Percentiles rank a stretch among this genome's conserved stretches.
Evolutionary conservation across 176 grass and related monocot genomes (phyloP).

Genomic region (Aegilops longissima): DNA sequence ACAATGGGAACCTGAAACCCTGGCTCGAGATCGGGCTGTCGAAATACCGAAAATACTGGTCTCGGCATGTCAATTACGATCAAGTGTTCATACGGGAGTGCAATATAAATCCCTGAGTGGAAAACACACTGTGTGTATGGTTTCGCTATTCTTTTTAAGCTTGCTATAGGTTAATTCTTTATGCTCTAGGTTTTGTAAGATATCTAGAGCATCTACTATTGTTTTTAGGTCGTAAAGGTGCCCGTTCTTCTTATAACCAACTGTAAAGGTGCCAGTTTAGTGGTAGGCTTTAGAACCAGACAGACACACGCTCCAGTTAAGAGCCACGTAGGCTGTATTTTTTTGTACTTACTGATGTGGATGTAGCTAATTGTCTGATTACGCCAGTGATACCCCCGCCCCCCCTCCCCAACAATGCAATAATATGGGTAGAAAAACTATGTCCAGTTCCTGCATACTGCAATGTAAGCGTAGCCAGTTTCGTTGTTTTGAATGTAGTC

Average conservation of each 20-base stretch:
- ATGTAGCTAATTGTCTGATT: background rate
- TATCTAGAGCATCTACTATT: slow-evolving; percentile 40
- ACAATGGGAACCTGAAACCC: slow-evolving; percentile 93
- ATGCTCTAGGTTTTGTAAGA: slow-evolving; percentile 45
- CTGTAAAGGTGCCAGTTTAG: slow-evolving; percentile 39
- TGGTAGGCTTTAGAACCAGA: slow-evolving; percentile 34
- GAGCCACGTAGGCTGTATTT: background rate
- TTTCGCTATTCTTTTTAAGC: background rate
- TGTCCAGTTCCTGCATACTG: too few species aligned
- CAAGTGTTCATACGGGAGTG: slow-evolving; percentile 74
- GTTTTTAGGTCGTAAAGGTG: slow-evolving; percentile 37
- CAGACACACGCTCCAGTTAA: background rate
- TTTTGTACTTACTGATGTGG: slow-evolving; percentile 17
- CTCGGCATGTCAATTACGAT: slow-evolving; percentile 52
- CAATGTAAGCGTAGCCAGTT: too few species aligned
- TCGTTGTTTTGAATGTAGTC: too few species aligned
- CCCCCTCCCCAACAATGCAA: too few species aligned
- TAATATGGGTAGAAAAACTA: too few species aligned
- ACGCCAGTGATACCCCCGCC: too few species aligned
- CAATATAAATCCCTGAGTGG: slow-evolving; percentile 66
- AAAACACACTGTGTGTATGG: background rate
- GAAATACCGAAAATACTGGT: slow-evolving; percentile 86
- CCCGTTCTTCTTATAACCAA: background rate
- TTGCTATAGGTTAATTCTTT: slow-evolving; percentile 57
- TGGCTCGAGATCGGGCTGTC: slow-evolving; percentile 84